These are phyloP conservation scores for Glycine tomentella DNA, from an alignment of 306 rosid species.

Conservation along the genomic window DNA sequence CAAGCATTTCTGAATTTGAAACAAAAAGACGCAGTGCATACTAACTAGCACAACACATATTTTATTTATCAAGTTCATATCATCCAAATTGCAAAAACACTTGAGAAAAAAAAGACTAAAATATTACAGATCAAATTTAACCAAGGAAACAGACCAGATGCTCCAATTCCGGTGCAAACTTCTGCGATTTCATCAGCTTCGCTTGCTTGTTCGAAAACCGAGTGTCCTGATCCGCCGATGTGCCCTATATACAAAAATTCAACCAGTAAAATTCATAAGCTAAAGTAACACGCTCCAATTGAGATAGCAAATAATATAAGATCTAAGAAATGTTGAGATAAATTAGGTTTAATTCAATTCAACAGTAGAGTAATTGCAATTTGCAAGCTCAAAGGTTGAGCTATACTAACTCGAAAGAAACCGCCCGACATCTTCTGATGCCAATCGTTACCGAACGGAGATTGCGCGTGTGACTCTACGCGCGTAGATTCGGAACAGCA, in stretches of 20 bases:
- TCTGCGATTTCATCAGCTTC: constrained; percentile 91
- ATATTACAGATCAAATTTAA: background rate
- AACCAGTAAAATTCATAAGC: constrained; percentile 12
- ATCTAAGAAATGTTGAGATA: constrained; percentile 41
- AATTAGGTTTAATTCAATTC: constrained; percentile 33
- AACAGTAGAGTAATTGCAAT: background rate
- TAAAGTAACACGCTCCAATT: constrained; percentile 13
- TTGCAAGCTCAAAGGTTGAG: background rate
- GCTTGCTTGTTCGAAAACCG: constrained; percentile 98
- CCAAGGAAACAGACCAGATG: constrained; percentile 72
- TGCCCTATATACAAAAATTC: constrained; percentile 68
- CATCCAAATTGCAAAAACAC: background rate
- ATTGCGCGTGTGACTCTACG: constrained; percentile 33
- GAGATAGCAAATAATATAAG: constrained; percentile 5
- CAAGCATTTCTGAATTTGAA: background rate
- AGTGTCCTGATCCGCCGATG: constrained; percentile 97
- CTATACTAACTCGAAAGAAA: constrained; percentile 78
- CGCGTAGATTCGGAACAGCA: constrained; percentile 23
- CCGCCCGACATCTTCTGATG: constrained; percentile 91
- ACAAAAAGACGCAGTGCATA: background rate
- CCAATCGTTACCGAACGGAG: constrained; percentile 54
- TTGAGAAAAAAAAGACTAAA: background rate
- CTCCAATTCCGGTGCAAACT: constrained; percentile 90
- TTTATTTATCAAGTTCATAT: constrained; percentile 13
- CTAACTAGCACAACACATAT: background rate